Percentiles rank a stretch among this genome's conserved stretches.
Conservation (phyloP, 2,329 filamentous ascomycete genomes). For the Ophiosphaerella korrae region DNA sequence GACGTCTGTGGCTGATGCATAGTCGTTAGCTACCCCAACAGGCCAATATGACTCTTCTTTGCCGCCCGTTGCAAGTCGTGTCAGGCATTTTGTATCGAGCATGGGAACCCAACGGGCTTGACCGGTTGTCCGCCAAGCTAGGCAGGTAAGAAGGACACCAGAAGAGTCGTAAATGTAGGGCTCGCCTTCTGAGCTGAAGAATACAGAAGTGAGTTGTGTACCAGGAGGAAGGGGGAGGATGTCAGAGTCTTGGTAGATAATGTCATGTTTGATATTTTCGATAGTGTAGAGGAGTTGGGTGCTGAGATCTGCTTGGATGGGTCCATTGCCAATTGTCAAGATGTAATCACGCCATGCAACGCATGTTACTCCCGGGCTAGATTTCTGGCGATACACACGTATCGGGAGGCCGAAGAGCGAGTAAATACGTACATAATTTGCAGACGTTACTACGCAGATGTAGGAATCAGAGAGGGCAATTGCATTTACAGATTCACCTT, state of each 20-base stretch:
- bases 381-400: conserved; percentile 89
- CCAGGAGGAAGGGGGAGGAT: conserved; percentile 81
- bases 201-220: conserved; percentile 76
- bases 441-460: conserved; percentile 83
- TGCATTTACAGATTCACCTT: conserved; percentile 82
- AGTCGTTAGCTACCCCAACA: conserved; percentile 84
- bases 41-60: conserved; percentile 95
- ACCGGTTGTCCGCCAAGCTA: conserved; percentile 87
- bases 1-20: conserved; percentile 68
- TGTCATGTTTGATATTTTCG: conserved; percentile 90
- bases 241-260: conserved; percentile 94
- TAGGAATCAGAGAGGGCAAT: conserved; percentile 92
- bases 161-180: conserved; percentile 96
- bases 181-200: conserved; percentile 93
- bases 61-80: conserved; percentile 79
- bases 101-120: conserved; percentile 91
- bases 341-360: conserved; percentile 95
- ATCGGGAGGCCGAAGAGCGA: conserved; percentile 91
- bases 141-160: conserved; percentile 82
- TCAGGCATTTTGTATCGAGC: conserved; percentile 83
- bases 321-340: conserved; percentile 92
- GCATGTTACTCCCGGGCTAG: conserved; percentile 86
- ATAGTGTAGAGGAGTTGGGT: conserved; percentile 86
- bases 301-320: conserved; percentile 76
- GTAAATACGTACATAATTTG: conserved; percentile 89